Evolutionary conservation across 1,284 basidiomycete genomes (phyloP).

Genomic region (Violaceomyces palustris): DNA sequence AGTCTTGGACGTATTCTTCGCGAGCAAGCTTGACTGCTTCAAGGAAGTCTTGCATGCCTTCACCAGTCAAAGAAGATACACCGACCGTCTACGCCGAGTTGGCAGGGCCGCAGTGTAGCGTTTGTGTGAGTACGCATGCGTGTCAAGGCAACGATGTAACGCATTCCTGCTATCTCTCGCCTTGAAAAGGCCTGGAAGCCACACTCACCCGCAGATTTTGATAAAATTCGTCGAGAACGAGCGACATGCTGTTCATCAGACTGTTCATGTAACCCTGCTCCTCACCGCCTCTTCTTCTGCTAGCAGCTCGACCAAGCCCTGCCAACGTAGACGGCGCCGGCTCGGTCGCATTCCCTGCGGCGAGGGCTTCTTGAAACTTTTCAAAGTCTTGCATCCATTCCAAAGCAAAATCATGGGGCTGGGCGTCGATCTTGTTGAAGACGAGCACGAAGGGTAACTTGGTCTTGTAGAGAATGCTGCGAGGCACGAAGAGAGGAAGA

Average conservation of each 20-base stretch:
- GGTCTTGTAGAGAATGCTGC: conserved; percentile 94
- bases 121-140: no score
- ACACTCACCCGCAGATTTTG: conserved; percentile 76
- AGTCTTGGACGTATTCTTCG: conserved; percentile 80
- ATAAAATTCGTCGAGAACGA: conserved; percentile 98
- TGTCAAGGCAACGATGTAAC: no score
- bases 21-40: conserved; percentile 80
- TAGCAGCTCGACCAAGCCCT: conserved; percentile 2
- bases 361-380: conserved; percentile 58
- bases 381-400: conserved; percentile 99
- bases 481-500: background rate
- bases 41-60: conserved; percentile 85
- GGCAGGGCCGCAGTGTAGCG: no score
- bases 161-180: no score
- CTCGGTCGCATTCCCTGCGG: conserved; percentile 47
- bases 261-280: conserved; percentile 98
- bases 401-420: conserved; percentile 80
- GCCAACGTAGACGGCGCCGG: conserved; percentile 55
- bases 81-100: conserved; percentile 90
- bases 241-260: conserved; percentile 97
- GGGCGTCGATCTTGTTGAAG: conserved; percentile 97
- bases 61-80: conserved; percentile 90
- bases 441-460: conserved; percentile 94
- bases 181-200: background rate
- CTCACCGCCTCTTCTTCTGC: conserved; percentile 54